A percentile compares a stretch with the other conserved stretches of the same genome.
Evolutionary conservation across 331 rosid species (phyloP).

Genomic region (Malus hybrid): DNA sequence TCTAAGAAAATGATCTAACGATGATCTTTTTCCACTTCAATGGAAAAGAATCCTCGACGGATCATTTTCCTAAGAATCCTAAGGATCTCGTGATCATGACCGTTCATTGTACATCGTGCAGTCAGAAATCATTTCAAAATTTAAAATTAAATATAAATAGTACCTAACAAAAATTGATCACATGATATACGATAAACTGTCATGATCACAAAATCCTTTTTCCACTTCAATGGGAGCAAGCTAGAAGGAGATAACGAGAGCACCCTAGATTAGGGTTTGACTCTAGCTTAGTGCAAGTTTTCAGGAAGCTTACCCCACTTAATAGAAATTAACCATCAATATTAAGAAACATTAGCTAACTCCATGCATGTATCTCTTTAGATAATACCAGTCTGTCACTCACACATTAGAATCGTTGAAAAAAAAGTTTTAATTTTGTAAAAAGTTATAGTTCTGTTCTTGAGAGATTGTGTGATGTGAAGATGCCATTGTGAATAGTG

Average conservation of each 20-base stretch:
- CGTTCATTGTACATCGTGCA: rapidly evolving
- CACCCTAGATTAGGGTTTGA: background rate
- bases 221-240: background rate
- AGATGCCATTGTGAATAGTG: background rate
- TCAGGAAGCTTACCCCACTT: background rate
- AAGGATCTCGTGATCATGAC: rapidly evolving
- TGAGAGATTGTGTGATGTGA: background rate
- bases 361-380: no score
- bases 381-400: background rate
- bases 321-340: background rate
- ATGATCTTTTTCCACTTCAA: no score
- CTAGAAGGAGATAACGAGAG: background rate
- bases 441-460: background rate
- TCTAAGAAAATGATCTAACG: no score
- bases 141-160: no score
- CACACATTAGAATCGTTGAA: background rate
- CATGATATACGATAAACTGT: no score
- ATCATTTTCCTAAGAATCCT: rapidly evolving
- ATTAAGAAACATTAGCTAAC: background rate
- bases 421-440: no score
- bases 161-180: no score
- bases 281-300: background rate
- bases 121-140: no score
- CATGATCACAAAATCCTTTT: rapidly evolving
- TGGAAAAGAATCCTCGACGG: no score